phyloP scores from a whole-genome alignment of 2,329 filamentous ascomycete genomes.

The Colletotrichum sp. region DNA sequence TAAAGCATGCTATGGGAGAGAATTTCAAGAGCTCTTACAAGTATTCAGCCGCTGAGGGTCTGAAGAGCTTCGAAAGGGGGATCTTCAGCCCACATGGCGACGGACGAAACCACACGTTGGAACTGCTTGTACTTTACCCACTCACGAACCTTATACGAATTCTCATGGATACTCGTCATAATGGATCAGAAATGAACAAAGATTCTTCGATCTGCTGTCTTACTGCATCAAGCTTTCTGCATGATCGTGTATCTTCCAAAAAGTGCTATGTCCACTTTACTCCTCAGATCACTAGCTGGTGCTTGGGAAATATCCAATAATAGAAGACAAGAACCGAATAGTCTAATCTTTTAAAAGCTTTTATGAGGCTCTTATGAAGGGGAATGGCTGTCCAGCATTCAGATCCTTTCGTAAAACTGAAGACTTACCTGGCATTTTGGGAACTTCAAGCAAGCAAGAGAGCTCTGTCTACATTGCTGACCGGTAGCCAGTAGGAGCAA shows the following conservation, averaged over 20 bases:
- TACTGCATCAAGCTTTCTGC: too few relatives aligned
- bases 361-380: background rate
- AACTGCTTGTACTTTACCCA: too few relatives aligned
- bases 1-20: background rate
- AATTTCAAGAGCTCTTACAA: background rate
- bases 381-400: background rate
- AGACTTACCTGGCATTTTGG: background rate
- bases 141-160: too few relatives aligned
- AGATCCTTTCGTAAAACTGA: background rate
- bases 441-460: background rate
- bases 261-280: too few relatives aligned
- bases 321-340: background rate
- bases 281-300: too few relatives aligned
- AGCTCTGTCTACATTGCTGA: background rate
- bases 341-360: fast-evolving
- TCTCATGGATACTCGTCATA: too few relatives aligned
- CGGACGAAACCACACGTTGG: too few relatives aligned
- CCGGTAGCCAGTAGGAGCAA: background rate
- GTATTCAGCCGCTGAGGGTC: background rate
- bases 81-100: background rate
- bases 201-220: too few relatives aligned
- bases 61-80: background rate
- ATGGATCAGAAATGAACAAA: too few relatives aligned
- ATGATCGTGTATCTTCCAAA: too few relatives aligned
- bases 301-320: too few relatives aligned